Evolutionary conservation across 176 grass and related monocot species (phyloP).

Genomic region (Lolium multiflorum): DNA sequence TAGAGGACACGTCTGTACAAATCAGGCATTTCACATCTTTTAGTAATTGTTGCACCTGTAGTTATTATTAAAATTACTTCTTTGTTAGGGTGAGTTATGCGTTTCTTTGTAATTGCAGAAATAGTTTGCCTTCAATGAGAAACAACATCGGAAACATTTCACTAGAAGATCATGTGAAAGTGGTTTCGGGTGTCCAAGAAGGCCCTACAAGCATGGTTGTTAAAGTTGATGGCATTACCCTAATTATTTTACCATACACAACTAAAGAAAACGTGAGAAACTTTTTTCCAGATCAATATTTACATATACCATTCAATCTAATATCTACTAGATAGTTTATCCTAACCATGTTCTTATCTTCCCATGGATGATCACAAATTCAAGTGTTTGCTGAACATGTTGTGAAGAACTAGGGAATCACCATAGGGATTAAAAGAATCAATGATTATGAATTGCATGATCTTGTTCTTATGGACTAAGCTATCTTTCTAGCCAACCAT

Average conservation of each 20-base stretch:
- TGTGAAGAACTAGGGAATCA: constrained; percentile 95
- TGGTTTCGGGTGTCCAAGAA: no score
- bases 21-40: constrained; percentile 56
- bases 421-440: constrained; percentile 82
- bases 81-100: no score
- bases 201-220: constrained; percentile 75
- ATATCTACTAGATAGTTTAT: constrained; percentile 37
- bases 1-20: constrained; percentile 92
- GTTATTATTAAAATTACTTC: no score
- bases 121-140: no score
- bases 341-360: constrained; percentile 35
- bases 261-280: constrained; percentile 89
- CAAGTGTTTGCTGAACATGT: constrained; percentile 94
- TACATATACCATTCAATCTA: constrained; percentile 6
- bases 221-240: constrained; percentile 85
- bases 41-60: no score
- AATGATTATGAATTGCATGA: constrained; percentile 97
- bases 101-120: no score
- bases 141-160: no score
- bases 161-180: no score
- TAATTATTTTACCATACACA: constrained; percentile 91
- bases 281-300: neutral
- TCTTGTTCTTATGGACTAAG: constrained; percentile 96
- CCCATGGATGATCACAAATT: constrained; percentile 57
- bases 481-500: constrained; percentile 19